Evolutionary conservation across 2,329 filamentous ascomycete genomes (phyloP).

Genomic region (Diaporthe caulivora): DNA sequence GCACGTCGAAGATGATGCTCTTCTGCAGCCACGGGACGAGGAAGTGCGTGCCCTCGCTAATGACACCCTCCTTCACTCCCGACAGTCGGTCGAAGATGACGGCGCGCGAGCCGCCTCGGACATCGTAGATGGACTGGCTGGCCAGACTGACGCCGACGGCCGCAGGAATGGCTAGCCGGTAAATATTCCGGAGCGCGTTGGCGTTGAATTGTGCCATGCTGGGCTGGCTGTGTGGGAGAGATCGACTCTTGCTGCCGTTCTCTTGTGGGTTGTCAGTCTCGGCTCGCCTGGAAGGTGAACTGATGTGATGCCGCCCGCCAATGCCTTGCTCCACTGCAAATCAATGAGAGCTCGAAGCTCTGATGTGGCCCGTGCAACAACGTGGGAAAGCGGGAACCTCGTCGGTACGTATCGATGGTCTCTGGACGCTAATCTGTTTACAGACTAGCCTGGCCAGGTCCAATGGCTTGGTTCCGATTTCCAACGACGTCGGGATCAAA

Average conservation of each 20-base stretch:
- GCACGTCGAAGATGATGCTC: slow-evolving; percentile 95
- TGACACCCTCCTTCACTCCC: slow-evolving; percentile 91
- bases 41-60: slow-evolving; percentile 98
- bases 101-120: slow-evolving; percentile 92
- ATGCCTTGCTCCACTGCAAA: slow-evolving; percentile 24
- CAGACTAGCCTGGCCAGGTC: slow-evolving; percentile 13
- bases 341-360: slow-evolving; percentile 31
- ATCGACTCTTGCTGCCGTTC: slow-evolving; percentile 21
- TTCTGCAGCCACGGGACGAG: slow-evolving; percentile 95
- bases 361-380: slow-evolving; percentile 29
- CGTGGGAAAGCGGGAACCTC: background rate
- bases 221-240: slow-evolving; percentile 15
- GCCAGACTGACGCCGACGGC: slow-evolving; percentile 75
- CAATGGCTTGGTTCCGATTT: slow-evolving; percentile 42
- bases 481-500: slow-evolving; percentile 43
- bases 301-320: slow-evolving; percentile 16
- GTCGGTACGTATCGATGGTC: slow-evolving; percentile 1
- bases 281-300: slow-evolving; percentile 6
- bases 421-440: background rate
- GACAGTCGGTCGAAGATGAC: slow-evolving; percentile 97
- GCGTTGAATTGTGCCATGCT: slow-evolving; percentile 62
- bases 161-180: slow-evolving; percentile 79
- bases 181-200: slow-evolving; percentile 55
- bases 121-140: slow-evolving; percentile 93
- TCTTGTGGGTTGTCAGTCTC: slow-evolving; percentile 3